Conservation (phyloP, 306 rosid species). For the Sicyos edulis region DNA sequence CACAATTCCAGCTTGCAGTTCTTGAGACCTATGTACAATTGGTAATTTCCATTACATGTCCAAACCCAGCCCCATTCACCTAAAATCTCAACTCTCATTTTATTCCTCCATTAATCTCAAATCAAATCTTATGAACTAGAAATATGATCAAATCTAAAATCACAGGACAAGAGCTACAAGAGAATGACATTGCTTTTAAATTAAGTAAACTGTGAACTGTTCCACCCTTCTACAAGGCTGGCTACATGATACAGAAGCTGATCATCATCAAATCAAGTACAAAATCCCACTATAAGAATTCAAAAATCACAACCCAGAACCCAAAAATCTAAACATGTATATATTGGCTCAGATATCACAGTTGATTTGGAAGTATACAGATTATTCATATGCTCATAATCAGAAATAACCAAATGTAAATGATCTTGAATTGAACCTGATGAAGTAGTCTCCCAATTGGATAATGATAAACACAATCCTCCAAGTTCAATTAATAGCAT, state of each 20-base stretch:
- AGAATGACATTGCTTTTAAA: background rate
- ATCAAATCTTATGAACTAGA: background rate
- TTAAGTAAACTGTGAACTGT: background rate
- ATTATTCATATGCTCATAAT: conserved; percentile 6
- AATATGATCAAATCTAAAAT: conserved; percentile 1
- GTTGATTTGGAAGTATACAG: conserved; percentile 17
- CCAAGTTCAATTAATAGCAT: conserved; percentile 46
- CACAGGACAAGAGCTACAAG: conserved; percentile 5
- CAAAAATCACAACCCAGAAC: conserved; percentile 19
- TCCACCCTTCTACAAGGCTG: conserved; percentile 15
- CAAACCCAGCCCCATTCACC: background rate
- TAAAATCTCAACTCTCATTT: no score
- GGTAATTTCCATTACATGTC: no score
- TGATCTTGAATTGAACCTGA: conserved; percentile 12
- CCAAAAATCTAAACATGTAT: conserved; percentile 15
- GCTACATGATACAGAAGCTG: background rate
- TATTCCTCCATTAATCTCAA: background rate
- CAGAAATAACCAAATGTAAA: conserved; percentile 13
- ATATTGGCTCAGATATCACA: conserved; percentile 19
- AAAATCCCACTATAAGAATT: conserved; percentile 4
- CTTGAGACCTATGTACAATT: background rate
- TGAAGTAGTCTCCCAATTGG: background rate
- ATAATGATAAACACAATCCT: background rate
- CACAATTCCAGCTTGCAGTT: background rate
- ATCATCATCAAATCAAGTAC: conserved; percentile 1